Evolutionary conservation across 106 monocot genomes (phyloP).

Genomic region (Ottelia alismoides): DNA sequence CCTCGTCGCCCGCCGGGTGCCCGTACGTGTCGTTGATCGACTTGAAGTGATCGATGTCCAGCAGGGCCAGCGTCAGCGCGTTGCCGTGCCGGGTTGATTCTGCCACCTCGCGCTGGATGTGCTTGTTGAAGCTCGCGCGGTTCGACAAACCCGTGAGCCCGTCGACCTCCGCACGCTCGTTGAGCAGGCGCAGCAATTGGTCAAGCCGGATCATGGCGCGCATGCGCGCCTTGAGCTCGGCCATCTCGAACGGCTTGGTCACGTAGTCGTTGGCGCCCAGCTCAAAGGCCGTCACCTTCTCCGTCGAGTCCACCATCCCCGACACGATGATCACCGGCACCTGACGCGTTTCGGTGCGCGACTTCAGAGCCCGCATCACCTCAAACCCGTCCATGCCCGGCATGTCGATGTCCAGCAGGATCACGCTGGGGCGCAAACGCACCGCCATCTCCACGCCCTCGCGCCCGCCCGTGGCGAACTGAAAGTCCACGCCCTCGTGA

Average conservation of each 20-base stretch:
- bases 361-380: too few species aligned
- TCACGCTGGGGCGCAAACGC: too few species aligned
- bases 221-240: not conserved
- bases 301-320: not conserved
- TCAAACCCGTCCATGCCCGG: too few species aligned
- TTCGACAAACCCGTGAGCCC: not conserved
- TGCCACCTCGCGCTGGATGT: not conserved
- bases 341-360: too few species aligned
- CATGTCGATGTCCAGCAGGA: too few species aligned
- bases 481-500: too few species aligned
- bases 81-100: not conserved
- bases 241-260: not conserved
- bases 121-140: not conserved
- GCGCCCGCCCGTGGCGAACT: too few species aligned
- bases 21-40: too few species aligned
- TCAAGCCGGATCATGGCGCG: not conserved
- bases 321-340: not conserved
- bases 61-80: not conserved
- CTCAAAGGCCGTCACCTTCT: not conserved
- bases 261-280: not conserved
- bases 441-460: too few species aligned
- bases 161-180: not conserved
- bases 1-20: not conserved
- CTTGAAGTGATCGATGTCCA: not conserved
- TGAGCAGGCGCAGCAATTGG: not conserved